phyloP scores from a whole-genome alignment of 495 filamentous ascomycete genomes.

The Choiromyces venosus region DNA sequence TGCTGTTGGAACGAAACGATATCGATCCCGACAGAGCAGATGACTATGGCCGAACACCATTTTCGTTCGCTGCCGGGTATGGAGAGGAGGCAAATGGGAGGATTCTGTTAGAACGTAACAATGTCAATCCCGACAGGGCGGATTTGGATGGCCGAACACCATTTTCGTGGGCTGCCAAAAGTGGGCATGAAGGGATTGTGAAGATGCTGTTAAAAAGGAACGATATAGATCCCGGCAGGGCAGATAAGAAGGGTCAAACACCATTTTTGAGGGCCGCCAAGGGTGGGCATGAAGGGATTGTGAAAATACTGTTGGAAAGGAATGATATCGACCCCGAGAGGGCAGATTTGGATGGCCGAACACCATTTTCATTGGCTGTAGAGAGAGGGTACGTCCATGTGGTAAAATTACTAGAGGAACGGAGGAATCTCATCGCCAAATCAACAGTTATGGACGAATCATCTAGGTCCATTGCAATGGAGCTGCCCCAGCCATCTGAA shows the following conservation, averaged over 20 bases:
- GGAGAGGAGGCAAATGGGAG: conserved; percentile 33
- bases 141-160: conserved; percentile 41
- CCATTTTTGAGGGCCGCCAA: conserved; percentile 40
- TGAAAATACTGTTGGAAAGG: conserved; percentile 32
- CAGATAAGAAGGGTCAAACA: conserved; percentile 19
- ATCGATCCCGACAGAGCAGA: conserved; percentile 11
- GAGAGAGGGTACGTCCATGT: too few relatives aligned
- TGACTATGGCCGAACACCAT: conserved; percentile 33
- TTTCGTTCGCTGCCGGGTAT: conserved; percentile 39
- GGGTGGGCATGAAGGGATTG: conserved; percentile 33
- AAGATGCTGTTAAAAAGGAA: neutral
- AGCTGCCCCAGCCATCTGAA: too few relatives aligned
- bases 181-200: neutral
- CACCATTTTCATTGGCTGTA: conserved; percentile 45
- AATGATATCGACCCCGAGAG: conserved; percentile 17
- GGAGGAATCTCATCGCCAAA: too few relatives aligned
- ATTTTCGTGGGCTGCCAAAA: conserved; percentile 25
- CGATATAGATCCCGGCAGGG: conserved; percentile 28
- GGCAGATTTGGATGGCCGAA: conserved; percentile 37
- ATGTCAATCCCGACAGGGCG: conserved; percentile 15
- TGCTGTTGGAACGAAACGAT: conserved; percentile 26
- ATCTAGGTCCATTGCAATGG: too few relatives aligned
- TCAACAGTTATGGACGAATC: too few relatives aligned
- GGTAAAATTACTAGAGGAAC: too few relatives aligned
- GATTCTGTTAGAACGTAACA: conserved; percentile 30